Evolutionary conservation across 345 rosid genomes (phyloP).

Genomic region (Firmiana major): DNA sequence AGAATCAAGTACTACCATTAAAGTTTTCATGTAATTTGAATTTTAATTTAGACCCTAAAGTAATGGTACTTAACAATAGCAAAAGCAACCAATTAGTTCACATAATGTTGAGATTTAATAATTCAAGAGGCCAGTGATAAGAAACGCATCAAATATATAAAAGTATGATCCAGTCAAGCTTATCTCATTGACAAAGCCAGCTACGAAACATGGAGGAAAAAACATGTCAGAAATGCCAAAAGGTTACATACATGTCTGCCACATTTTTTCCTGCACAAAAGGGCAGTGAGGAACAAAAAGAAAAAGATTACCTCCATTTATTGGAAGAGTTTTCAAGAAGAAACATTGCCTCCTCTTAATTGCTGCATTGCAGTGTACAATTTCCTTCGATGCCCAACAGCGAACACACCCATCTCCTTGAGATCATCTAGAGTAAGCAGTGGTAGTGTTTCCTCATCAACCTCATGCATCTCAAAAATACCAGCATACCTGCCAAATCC

Average conservation of each 20-base stretch:
- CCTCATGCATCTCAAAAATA: slow-evolving; percentile 51
- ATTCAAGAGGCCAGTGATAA: not conserved
- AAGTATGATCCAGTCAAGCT: slow-evolving; percentile 6
- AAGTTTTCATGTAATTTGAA: not conserved
- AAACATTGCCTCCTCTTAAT: slow-evolving; percentile 25
- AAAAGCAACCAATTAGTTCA: not conserved
- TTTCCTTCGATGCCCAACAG: slow-evolving; percentile 58
- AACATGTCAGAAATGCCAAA: slow-evolving; percentile 19
- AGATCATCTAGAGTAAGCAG: slow-evolving; percentile 57
- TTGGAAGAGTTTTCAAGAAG: slow-evolving; percentile 18
- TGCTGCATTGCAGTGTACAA: slow-evolving; percentile 45
- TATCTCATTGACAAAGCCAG: slow-evolving; percentile 12
- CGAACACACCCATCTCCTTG: slow-evolving; percentile 56
- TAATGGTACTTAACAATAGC: not conserved
- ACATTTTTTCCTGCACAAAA: slow-evolving; percentile 21
- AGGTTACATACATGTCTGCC: slow-evolving; percentile 23
- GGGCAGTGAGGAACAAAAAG: slow-evolving; percentile 3
- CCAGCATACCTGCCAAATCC: slow-evolving; percentile 51
- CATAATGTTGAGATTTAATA: not conserved
- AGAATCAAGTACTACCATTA: not conserved
- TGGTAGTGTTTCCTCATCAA: slow-evolving; percentile 49
- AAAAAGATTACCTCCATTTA: slow-evolving; percentile 4
- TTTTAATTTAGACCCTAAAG: not conserved
- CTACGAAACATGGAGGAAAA: slow-evolving; percentile 7
- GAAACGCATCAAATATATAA: not conserved